Evolutionary conservation across 495 filamentous ascomycete genomes (phyloP), one percentile per base, ranked within the genome.

Genomic region (Trichocladium uniseriatum): DNA sequence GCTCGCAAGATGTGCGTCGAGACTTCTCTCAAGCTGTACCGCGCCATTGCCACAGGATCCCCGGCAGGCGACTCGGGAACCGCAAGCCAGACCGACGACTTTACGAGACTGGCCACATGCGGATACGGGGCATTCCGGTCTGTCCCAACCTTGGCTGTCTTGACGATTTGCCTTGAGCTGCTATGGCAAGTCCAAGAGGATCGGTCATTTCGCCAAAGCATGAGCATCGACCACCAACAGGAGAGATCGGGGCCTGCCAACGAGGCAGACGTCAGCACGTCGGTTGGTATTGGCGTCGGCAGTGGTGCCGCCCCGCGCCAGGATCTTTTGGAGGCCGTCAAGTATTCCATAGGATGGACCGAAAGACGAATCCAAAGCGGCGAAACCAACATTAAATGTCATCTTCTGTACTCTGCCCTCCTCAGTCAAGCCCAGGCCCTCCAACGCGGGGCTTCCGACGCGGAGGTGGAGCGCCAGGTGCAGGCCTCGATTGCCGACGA

Each of bases 361-460:
- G 58, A 73, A 56, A 57, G 59, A 8, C 62, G 64, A 32, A 70
- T 82, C 5, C 51, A 66, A 36, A 66, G 66, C 0, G 80, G 79
- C 2, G 77, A 82, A 53, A 78, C 74, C 0, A 82, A 77, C 52
- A 63, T 76, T 16, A 82, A 81, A 53, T 75, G 71, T 0, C 71
- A 74, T 35, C 40, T 81, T 5, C 60, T 81, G 27, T 59, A 65
- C 13, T 59, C 53, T 15, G 43, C 77, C 0, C 51, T 80, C 1
- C 37, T 57, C 1, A 69, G 72, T 2, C 71, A 79, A 45, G 63
- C 78, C 5, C 60, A 78, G 40, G 68, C 57, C 18, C 52, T 59
- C 9, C 64, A 61, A 52, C 55, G 54, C 14, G 66, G 66, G 0
- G 56, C 57, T 0, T 38, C 46, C 0, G 59, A 63, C 3, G 43